Percentiles rank a stretch among this genome's conserved stretches.
Conservation (phyloP, 192 early-diverging fungal species). For the Borealophlyctis nickersoniae region DNA sequence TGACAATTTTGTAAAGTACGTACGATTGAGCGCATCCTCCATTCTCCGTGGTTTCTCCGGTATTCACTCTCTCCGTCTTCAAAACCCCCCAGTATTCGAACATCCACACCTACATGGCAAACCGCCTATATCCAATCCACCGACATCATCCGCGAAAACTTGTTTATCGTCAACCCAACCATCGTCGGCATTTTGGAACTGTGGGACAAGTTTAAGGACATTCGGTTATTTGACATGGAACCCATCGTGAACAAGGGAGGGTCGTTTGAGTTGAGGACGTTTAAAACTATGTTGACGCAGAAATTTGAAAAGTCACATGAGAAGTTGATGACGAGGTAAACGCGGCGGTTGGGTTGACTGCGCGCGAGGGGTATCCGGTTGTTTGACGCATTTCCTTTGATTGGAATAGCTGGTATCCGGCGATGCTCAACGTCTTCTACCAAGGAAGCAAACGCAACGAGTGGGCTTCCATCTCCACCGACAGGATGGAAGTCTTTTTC, state of each 20-base stretch:
- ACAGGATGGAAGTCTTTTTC: conserved; percentile 55
- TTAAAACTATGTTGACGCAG: conserved; percentile 44
- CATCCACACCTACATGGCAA: conserved; percentile 50
- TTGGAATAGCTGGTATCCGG: conserved; percentile 64
- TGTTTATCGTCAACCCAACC: conserved; percentile 48
- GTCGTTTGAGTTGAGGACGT: conserved; percentile 48
- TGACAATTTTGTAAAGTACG: conserved; percentile 46
- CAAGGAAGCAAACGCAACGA: conserved; percentile 55
- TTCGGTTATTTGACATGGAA: conserved; percentile 51
- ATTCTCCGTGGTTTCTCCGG: no score
- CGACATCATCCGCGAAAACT: conserved; percentile 27
- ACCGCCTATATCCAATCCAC: conserved; percentile 31
- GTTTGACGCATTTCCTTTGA: background rate
- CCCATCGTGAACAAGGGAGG: conserved; percentile 42
- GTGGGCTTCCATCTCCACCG: conserved; percentile 51
- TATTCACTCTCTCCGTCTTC: no score
- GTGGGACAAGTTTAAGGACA: conserved; percentile 42
- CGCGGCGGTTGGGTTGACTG: no score
- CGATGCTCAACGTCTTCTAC: conserved; percentile 61
- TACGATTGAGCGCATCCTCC: no score
- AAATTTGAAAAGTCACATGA: conserved; percentile 58
- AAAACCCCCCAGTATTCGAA: conserved; percentile 35
- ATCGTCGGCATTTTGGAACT: conserved; percentile 50
- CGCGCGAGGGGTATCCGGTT: background rate
- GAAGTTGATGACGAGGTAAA: conserved; percentile 55